Evolutionary conservation across 2,329 filamentous ascomycete genomes (phyloP), one percentile per base, ranked within the genome.

Genomic region (Ceratocystiopsis brevicomis): DNA sequence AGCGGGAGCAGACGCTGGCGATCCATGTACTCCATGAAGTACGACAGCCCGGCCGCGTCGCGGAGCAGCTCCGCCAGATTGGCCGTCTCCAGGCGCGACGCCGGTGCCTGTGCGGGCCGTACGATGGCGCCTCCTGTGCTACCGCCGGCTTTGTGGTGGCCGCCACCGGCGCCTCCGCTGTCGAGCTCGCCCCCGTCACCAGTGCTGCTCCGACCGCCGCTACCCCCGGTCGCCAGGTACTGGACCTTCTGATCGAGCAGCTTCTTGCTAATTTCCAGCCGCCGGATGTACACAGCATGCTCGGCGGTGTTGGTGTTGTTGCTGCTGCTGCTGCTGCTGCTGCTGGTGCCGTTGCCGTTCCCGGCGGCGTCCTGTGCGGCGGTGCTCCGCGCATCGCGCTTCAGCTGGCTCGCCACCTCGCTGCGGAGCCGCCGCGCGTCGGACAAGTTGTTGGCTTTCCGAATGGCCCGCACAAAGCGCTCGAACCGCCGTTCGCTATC

Each of bases 1-100:
- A 95, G 64, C 14, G 81, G 73, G 79, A 96, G 88, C 21, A 88
- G 67, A 15, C 73, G 71, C 56, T 87, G 81, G 37, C 90, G 78
- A 57, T 98, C 90, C 90, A 98, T 98, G 55, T 86, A 96, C 57
- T 98, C 90, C 90, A 98, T 98, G 62, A 98, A 96, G 57, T 94
- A 98, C 3, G 90, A 96, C 10, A 98, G 67, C 0, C 85, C 88
- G 1, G 88, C 81, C 3, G 90, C 75, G 58, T 92, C 86, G 51
- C 87, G 81, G 45, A 98, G 68, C n/a, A 98, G 69, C 50, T 96
- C 86, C 13, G 78, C 73, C 2, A 96, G 66, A 1, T 82, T 78
- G 9, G 80, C 79, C 52, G 81, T 81, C 49, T 86, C 78, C 36
- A 87, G 64, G 38, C 69, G 71, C 2, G 81, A 80, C 14, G 6